A percentile compares a stretch with the other conserved stretches of the same genome.
Conservation (phyloP, 2,329 filamentous ascomycete species). For the Neonectria faginata region DNA sequence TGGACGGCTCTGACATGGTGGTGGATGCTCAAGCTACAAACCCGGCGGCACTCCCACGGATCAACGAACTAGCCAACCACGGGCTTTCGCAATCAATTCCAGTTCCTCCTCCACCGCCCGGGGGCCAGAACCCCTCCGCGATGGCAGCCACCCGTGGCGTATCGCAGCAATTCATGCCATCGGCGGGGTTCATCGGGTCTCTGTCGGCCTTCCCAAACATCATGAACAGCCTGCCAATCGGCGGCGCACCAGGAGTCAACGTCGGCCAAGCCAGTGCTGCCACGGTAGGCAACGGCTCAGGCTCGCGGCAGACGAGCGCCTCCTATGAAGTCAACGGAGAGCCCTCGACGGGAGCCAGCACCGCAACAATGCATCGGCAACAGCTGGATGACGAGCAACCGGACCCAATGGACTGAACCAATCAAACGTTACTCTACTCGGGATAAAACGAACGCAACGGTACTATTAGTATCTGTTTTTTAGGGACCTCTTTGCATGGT, state of each 20-base stretch:
- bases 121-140: constrained; percentile 41
- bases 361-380: constrained; percentile 51
- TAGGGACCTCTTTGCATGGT: constrained; percentile 34
- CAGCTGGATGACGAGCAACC: constrained; percentile 35
- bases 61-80: constrained; percentile 28
- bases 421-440: constrained; percentile 22
- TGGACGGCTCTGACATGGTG: constrained; percentile 55
- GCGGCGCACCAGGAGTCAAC: constrained; percentile 32
- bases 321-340: constrained; percentile 44
- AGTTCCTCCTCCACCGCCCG: constrained; percentile 46
- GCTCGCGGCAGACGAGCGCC: constrained; percentile 29
- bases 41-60: constrained; percentile 32
- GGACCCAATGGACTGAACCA: constrained; percentile 41
- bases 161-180: constrained; percentile 34
- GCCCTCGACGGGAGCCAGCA: constrained; percentile 50
- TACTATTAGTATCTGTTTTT: constrained; percentile 32
- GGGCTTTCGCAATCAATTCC: constrained; percentile 42
- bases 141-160: constrained; percentile 31
- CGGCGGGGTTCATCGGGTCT: constrained; percentile 35
- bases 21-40: constrained; percentile 50
- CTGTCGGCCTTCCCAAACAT: constrained; percentile 44
- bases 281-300: constrained; percentile 40
- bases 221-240: constrained; percentile 46
- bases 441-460: constrained; percentile 27
- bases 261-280: constrained; percentile 47